A percentile compares a stretch with the other conserved stretches of the same genome.
Evolutionary conservation across 148 eudicot genomes (phyloP).

Genomic region (Salicornia ramosissima): DNA sequence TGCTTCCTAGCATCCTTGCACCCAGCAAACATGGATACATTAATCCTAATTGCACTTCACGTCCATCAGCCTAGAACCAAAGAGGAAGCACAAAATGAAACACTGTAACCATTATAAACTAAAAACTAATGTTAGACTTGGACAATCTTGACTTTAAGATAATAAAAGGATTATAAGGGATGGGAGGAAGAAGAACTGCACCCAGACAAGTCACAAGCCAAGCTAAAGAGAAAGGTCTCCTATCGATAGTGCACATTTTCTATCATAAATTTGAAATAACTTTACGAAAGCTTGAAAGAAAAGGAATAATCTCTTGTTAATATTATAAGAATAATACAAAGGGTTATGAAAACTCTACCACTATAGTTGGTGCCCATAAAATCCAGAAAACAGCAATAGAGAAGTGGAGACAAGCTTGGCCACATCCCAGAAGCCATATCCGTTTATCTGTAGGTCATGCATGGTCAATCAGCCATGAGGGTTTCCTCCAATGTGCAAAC

Average conservation of each 20-base stretch:
- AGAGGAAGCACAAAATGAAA: constrained; percentile 4
- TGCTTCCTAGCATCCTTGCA: constrained; percentile 93
- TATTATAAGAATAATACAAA: background rate
- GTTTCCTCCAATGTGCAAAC: background rate
- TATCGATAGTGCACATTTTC: background rate
- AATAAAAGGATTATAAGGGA: background rate
- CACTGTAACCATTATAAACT: background rate
- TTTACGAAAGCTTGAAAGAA: too few relatives aligned
- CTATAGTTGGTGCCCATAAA: constrained; percentile 81
- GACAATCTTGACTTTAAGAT: too few relatives aligned
- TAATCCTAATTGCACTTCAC: constrained; percentile 74
- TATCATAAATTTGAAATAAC: background rate
- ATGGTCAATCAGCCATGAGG: background rate
- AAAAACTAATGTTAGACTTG: constrained; percentile 1
- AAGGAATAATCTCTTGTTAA: background rate
- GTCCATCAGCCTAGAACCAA: constrained; percentile 80
- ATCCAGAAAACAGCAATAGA: constrained; percentile 77
- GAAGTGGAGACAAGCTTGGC: constrained; percentile 77
- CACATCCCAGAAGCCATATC: constrained; percentile 68
- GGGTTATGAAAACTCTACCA: constrained; percentile 42
- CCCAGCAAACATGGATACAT: constrained; percentile 90
- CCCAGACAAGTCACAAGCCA: background rate
- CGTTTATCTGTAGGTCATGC: constrained; percentile 50
- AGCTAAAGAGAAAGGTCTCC: background rate
- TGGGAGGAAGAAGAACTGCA: background rate